Evolutionary conservation across 2,329 filamentous ascomycete genomes (phyloP), one percentile per base, ranked within the genome.

Genomic region (Alternaria sp.): DNA sequence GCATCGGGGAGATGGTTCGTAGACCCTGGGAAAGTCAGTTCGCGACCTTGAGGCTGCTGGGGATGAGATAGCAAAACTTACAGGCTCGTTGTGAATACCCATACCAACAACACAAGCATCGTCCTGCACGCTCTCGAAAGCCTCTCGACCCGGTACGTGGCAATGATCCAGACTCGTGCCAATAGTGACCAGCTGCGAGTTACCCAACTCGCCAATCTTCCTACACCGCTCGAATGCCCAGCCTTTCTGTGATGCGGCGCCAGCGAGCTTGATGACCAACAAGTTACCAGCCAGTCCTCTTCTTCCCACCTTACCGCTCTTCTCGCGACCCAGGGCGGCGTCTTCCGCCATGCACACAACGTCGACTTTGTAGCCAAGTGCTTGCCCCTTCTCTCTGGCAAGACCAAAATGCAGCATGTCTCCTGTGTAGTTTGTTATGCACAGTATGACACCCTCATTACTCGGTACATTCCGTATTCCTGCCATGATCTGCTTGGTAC

Each of bases 41-140:
- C 6, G 26, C 26, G 7, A 6, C 11, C 2, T 56, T 23, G 59
- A 50, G 4, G 30, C 20, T n/a, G 6, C 6, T 10, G 11, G 6
- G 30, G 7, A 7, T 4, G 1, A 26, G 41, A 25, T 3, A 6
- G 25, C 33, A 10, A 26, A 5, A 65, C 77, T 64, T 69, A 82
- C 82, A 6, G 84, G 83, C 71, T 86, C 84, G 56, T 85, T 85
- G 66, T 86, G 84, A 55, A 85, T 85, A 3, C 84, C 84, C 78
- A 85, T 84, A 7, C 81, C 82, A 18, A 83, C 64, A 12, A 82
- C 81, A 63, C 71, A 76, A 6, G 79, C 68, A 63, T 79, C 69
- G 12, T 78, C 74, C 2, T 81, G 76, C 5, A 86, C 80, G 0
- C 82, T 78, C 66, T 86, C 82, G 60, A 87, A 85, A 7, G 84